Base-by-base conservation (phyloP, 2,329 filamentous ascomycete genomes). In the Claviceps purpurea region DNA sequence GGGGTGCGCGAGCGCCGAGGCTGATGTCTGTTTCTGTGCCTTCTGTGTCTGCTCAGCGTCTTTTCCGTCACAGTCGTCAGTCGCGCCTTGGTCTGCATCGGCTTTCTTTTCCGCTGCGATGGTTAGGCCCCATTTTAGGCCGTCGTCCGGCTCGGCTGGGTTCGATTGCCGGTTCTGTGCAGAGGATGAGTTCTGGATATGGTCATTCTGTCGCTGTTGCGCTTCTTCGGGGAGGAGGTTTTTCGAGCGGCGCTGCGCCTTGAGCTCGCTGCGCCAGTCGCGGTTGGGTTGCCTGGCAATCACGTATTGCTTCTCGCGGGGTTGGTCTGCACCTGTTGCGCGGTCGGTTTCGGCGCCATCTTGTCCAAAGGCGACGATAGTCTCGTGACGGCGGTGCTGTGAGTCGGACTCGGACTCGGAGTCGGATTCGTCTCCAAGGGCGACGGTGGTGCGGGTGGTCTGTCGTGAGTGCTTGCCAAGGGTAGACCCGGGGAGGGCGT, bases 231-330 rank as follows among this genome's bases (percentile, higher is more conserved):
- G 80, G n/a, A 83, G 68, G 14, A 77, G 64, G 62, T 78, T 82
- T 64, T 73, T 81, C 57, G 75, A 69, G 53, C 69, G 68, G 40
- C 64, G 62, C 55, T 68, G 66, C 55, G 73, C 73, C 56, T 70
- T 71, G 55, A 70, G 67, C 53, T 81, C 77, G 53, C 74, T 71
- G 59, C 75, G 73, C 81, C 81, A 84, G 67, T 85, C 78, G 50
- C 75, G 72, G 65, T 85, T 86, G 56, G 70, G 67, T 59, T 77
- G 71, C 41, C 68, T 68, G 34, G 73, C 69, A 57, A 88, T 87
- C 18, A 86, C 69, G 45, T 80, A 70, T 7, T 73, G 59, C 54
- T 64, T 66, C 54, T 64, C 64, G 38, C 58, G 56, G n/a, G 57
- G 56, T 48, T 55, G 58, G 20, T 53, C 11, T 8, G 57, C 55